phyloP scores from a whole-genome alignment of 2,329 filamentous ascomycete species.

The Balansia obtecta region DNA sequence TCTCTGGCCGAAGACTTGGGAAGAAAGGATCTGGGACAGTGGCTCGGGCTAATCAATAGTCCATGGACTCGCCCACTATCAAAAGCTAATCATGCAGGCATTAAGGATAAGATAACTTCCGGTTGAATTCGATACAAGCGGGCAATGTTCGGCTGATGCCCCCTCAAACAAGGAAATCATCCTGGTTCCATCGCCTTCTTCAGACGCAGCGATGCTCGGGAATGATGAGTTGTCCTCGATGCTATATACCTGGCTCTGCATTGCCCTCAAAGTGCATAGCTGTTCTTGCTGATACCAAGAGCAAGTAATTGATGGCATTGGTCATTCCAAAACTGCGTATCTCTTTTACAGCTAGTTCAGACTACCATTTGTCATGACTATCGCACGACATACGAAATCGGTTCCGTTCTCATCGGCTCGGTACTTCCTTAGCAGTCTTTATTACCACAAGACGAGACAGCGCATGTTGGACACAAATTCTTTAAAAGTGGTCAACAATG shows the following conservation, averaged over 20 bases:
- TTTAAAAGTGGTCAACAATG: not conserved
- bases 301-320: constrained; percentile 10
- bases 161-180: constrained; percentile 33
- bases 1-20: no score
- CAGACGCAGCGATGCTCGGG: constrained; percentile 23
- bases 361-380: constrained; percentile 30
- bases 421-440: constrained; percentile 36
- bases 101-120: no score
- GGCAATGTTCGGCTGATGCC: constrained; percentile 30
- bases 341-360: constrained; percentile 37
- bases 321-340: no score
- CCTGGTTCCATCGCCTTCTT: constrained; percentile 26
- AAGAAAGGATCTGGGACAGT: no score
- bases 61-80: no score
- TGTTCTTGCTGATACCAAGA: no score
- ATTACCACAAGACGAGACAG: constrained; percentile 30
- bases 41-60: no score
- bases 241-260: no score
- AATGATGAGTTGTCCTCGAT: constrained; percentile 26
- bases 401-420: constrained; percentile 34
- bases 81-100: no score
- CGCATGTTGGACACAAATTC: constrained; percentile 24
- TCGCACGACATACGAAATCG: constrained; percentile 39
- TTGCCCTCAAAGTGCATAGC: no score
- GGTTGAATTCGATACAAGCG: no score